Evolutionary conservation across 2,329 filamentous ascomycete species (phyloP).

Genomic region (Huntiella savannae): DNA sequence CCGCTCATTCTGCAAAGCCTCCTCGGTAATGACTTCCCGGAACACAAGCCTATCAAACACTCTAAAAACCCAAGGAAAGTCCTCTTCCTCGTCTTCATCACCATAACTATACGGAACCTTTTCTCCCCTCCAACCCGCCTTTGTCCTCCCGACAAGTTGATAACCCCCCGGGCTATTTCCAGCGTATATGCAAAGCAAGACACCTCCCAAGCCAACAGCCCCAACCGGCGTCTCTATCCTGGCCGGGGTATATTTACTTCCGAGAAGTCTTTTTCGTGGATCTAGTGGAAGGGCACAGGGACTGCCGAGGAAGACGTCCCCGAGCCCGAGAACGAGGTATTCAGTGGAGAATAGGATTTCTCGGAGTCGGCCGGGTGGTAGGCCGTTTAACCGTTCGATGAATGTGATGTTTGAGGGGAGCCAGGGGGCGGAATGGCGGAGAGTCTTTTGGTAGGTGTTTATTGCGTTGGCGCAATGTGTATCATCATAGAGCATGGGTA

Average conservation of each 20-base stretch:
- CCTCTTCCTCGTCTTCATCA: not conserved
- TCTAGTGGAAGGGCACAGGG: constrained; percentile 21
- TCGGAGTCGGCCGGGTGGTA: constrained; percentile 15
- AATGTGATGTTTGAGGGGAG: constrained; percentile 44
- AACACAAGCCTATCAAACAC: constrained; percentile 20
- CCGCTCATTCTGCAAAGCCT: too few species aligned
- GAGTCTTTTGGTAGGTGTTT: constrained; percentile 40
- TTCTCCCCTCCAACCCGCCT: constrained; percentile 18
- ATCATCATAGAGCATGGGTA: constrained; percentile 24
- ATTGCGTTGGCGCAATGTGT: constrained; percentile 29
- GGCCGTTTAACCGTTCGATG: constrained; percentile 19
- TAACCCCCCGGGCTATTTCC: constrained; percentile 21
- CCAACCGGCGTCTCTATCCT: constrained; percentile 20
- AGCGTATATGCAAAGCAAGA: constrained; percentile 23
- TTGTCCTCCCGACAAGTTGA: constrained; percentile 20
- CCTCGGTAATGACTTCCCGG: too few species aligned
- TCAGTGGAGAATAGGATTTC: constrained; percentile 17
- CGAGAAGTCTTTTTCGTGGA: constrained; percentile 19
- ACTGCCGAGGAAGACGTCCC: constrained; percentile 22
- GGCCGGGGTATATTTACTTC: constrained; percentile 22
- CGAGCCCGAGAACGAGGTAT: constrained; percentile 21
- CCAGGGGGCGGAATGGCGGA: constrained; percentile 40
- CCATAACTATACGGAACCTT: not conserved
- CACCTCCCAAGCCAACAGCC: constrained; percentile 20
- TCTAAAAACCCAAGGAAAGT: constrained; percentile 16